Evolutionary conservation across 2,329 filamentous ascomycete species (phyloP).

Genomic region (Periglandula ipomoeae): DNA sequence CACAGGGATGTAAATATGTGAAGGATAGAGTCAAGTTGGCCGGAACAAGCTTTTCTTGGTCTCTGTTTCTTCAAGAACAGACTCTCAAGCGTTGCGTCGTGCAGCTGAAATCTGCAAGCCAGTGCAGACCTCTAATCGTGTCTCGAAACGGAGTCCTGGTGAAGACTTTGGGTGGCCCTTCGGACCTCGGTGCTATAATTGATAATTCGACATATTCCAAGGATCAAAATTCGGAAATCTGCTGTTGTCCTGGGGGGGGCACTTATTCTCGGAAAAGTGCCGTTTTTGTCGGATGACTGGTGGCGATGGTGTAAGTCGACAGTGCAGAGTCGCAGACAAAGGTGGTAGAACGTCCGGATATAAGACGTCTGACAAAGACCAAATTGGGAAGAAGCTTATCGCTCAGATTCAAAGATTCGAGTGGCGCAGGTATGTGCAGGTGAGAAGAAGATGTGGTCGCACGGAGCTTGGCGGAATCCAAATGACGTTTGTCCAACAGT

Average conservation of each 20-base stretch:
- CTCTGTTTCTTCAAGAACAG: background rate
- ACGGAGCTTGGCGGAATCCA: conserved; percentile 14
- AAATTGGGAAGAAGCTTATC: background rate
- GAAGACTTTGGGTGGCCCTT: conserved; percentile 22
- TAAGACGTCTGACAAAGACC: background rate
- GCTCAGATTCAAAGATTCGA: background rate
- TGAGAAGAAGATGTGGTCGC: background rate
- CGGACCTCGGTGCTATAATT: conserved; percentile 30
- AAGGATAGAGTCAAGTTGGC: background rate
- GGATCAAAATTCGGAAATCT: background rate
- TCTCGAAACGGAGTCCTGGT: conserved; percentile 8
- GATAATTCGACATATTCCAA: conserved; percentile 22
- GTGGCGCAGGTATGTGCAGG: conserved; percentile 8
- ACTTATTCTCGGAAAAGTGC: background rate
- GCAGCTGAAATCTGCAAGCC: conserved; percentile 16
- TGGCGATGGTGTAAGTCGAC: background rate
- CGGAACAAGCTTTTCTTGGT: background rate
- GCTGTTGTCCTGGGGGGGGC: background rate
- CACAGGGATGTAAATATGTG: background rate
- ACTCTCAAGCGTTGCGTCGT: conserved; percentile 10
- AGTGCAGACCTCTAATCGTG: conserved; percentile 14
- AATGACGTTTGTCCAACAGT: conserved; percentile 14
- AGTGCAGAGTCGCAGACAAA: no score
- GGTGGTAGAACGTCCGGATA: background rate
- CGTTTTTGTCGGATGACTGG: no score